Evolutionary conservation across 2,329 filamentous ascomycete species (phyloP).

Genomic region (Aspergillus sp.): DNA sequence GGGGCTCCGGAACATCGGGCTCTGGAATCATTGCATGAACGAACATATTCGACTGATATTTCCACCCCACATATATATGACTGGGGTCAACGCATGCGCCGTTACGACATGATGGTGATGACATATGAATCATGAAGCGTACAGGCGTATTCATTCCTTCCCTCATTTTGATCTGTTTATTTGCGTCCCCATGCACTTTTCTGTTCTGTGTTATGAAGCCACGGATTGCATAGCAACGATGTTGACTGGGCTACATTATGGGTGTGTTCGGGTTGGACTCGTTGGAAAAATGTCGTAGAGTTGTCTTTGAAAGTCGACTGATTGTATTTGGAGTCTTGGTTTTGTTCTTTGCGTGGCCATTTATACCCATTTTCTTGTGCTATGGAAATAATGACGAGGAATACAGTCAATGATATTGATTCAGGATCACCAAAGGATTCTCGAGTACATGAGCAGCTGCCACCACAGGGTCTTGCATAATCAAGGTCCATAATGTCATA

Average conservation of each 20-base stretch:
- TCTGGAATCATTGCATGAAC: slow-evolving; percentile 36
- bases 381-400: neutral
- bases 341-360: neutral
- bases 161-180: neutral
- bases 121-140: neutral
- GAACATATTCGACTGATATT: neutral
- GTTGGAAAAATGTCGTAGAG: slow-evolving; percentile 6
- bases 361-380: neutral
- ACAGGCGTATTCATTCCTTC: neutral
- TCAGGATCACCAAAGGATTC: no score
- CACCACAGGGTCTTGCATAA: no score
- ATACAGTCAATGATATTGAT: neutral
- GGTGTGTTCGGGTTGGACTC: neutral
- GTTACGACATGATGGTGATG: neutral
- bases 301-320: neutral
- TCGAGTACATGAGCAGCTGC: no score
- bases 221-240: slow-evolving; percentile 3
- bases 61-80: neutral
- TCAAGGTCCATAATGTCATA: no score
- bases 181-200: neutral
- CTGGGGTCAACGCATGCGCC: neutral
- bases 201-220: neutral
- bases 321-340: neutral
- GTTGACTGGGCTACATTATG: neutral
- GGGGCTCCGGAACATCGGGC: slow-evolving; percentile 38